Evolutionary conservation across 495 filamentous ascomycete genomes (phyloP).

Genomic region (Jackrogersella multiformis): DNA sequence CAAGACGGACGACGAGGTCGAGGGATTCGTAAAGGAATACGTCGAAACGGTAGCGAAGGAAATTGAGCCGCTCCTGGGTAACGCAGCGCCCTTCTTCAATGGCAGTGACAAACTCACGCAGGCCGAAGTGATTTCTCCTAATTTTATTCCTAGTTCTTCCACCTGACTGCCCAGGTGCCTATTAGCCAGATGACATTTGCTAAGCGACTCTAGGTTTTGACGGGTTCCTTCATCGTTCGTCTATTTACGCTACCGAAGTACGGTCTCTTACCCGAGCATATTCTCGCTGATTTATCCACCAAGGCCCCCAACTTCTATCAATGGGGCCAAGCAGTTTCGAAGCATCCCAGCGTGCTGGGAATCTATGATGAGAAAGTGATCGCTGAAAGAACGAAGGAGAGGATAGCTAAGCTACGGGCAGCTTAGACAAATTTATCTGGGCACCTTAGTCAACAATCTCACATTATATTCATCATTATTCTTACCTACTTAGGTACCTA

Average conservation of each 20-base stretch:
- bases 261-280: constrained; percentile 60
- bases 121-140: constrained; percentile 69
- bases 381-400: constrained; percentile 46
- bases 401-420: constrained; percentile 45
- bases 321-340: constrained; percentile 70
- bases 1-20: constrained; percentile 52
- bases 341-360: constrained; percentile 71
- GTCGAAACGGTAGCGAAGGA: constrained; percentile 71
- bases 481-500: too few relatives aligned
- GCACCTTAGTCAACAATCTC: too few relatives aligned
- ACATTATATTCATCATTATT: too few relatives aligned
- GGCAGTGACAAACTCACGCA: constrained; percentile 77
- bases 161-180: not conserved
- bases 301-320: constrained; percentile 70
- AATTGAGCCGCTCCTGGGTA: constrained; percentile 73
- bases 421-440: constrained; percentile 3
- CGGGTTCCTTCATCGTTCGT: constrained; percentile 73
- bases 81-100: constrained; percentile 81
- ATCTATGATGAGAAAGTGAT: constrained; percentile 66
- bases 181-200: not conserved
- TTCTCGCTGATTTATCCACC: constrained; percentile 59
- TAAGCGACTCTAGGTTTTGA: constrained; percentile 60
- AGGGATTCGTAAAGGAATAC: constrained; percentile 51
- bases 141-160: too few relatives aligned
- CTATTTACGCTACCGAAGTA: constrained; percentile 61